These are phyloP conservation scores for Echinosophora koreensis DNA, from an alignment of 306 rosid species.

Conservation along the genomic window DNA sequence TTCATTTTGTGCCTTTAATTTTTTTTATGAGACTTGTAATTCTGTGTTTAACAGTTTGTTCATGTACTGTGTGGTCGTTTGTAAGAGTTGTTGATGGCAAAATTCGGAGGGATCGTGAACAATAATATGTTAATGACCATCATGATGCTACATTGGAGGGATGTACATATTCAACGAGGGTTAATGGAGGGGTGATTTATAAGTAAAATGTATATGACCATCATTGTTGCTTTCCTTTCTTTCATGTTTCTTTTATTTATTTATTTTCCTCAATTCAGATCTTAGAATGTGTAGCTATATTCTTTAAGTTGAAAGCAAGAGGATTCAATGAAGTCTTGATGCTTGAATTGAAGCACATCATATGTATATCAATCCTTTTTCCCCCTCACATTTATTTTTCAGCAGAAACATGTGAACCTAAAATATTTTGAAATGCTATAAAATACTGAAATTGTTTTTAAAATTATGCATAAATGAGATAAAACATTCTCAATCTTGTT, in stretches of 20 bases:
- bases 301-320: not conserved
- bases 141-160: not conserved
- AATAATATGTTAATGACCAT: not conserved
- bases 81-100: not conserved
- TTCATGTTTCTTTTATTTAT: not conserved
- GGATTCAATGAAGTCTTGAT: not conserved
- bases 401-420: not conserved
- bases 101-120: constrained; percentile 2
- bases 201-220: not conserved
- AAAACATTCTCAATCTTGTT: too few species aligned
- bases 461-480: not conserved
- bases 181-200: not conserved
- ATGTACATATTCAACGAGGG: not conserved
- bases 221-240: not conserved
- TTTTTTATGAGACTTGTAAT: not conserved
- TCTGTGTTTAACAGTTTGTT: constrained; percentile 15
- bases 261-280: not conserved
- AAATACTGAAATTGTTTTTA: not conserved
- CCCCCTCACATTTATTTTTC: too few species aligned
- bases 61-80: not conserved
- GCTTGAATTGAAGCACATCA: not conserved
- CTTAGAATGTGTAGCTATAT: constrained; percentile 6
- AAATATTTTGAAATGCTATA: not conserved
- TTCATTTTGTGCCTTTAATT: not conserved
- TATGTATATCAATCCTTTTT: not conserved